Evolutionary conservation across 352 stramenopile species (phyloP).

Genomic region (Globisporangium mamillatum): DNA sequence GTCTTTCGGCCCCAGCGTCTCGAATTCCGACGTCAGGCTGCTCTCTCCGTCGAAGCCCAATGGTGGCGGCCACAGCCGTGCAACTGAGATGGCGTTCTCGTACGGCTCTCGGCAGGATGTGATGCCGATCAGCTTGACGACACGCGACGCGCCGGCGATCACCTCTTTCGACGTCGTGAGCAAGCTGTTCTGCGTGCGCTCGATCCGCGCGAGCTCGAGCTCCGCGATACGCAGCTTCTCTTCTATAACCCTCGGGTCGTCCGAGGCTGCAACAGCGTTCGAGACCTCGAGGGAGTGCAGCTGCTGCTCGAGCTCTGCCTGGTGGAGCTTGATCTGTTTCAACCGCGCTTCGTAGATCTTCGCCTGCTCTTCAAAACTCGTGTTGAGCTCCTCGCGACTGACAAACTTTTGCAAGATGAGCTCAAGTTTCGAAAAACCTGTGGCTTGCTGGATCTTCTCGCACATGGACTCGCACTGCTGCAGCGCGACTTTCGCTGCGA

Average conservation of each 20-base stretch:
- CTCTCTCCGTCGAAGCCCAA: constrained; percentile 47
- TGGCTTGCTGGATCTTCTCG: constrained; percentile 81
- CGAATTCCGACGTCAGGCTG: constrained; percentile 61
- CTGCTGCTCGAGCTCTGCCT: constrained; percentile 70
- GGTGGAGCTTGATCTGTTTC: constrained; percentile 78
- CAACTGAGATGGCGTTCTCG: constrained; percentile 56
- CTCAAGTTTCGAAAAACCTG: constrained; percentile 74
- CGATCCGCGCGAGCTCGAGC: constrained; percentile 58
- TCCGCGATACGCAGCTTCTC: constrained; percentile 69
- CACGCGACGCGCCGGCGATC: constrained; percentile 54
- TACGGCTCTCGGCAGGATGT: constrained; percentile 61
- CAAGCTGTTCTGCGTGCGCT: constrained; percentile 62
- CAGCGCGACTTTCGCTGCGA: constrained; percentile 68
- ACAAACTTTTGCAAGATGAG: constrained; percentile 78
- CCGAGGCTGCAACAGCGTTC: constrained; percentile 40
- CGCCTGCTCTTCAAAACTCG: constrained; percentile 78
- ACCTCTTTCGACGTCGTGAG: constrained; percentile 79
- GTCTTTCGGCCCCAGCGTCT: constrained; percentile 55
- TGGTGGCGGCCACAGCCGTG: constrained; percentile 58
- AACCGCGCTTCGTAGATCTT: constrained; percentile 76
- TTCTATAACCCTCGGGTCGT: constrained; percentile 69
- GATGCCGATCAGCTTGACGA: constrained; percentile 75
- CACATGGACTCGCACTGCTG: constrained; percentile 83
- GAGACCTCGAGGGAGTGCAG: constrained; percentile 60
- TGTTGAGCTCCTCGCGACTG: constrained; percentile 73